Conservation (phyloP, 768 basidiomycete genomes). For the Leccinum longicurvipes region DNA sequence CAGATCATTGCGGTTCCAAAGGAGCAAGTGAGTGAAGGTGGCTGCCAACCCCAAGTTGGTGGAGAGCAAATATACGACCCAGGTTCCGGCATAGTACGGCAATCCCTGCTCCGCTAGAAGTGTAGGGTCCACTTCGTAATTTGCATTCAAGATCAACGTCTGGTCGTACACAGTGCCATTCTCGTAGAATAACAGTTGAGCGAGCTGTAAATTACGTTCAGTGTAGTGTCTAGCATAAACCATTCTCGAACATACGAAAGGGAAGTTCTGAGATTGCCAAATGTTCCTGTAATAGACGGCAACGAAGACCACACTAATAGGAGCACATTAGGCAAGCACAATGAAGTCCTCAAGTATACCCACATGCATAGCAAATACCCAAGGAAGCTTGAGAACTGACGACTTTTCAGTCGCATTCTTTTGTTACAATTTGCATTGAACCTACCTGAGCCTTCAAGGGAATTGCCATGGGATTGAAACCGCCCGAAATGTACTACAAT, state of each 20-base stretch:
- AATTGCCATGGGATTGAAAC: constrained; percentile 47
- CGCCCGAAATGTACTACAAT: constrained; percentile 22
- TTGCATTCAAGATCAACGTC: constrained; percentile 46
- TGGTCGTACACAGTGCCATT: constrained; percentile 55
- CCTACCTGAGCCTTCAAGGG: constrained; percentile 49
- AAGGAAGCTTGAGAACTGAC: constrained; percentile 42
- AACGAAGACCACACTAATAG: constrained; percentile 32
- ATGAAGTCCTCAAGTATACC: constrained; percentile 4
- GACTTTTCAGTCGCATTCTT: not conserved
- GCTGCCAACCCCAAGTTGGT: constrained; percentile 36
- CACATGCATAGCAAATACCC: constrained; percentile 54
- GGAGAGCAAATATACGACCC: constrained; percentile 19
- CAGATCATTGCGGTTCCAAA: constrained; percentile 55
- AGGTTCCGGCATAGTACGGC: constrained; percentile 29
- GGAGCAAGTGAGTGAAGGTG: constrained; percentile 48
- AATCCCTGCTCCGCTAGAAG: constrained; percentile 43
- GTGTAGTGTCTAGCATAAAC: not conserved
- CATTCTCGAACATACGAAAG: constrained; percentile 44
- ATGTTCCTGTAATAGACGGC: constrained; percentile 44
- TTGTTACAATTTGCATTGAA: not conserved
- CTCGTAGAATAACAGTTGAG: constrained; percentile 48
- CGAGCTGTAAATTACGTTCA: constrained; percentile 32
- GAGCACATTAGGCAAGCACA: not conserved
- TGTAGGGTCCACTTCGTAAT: constrained; percentile 47
- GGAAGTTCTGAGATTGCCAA: constrained; percentile 59